Evolutionary conservation across 2,329 filamentous ascomycete genomes (phyloP).

Genomic region (Thyridium curvatum): DNA sequence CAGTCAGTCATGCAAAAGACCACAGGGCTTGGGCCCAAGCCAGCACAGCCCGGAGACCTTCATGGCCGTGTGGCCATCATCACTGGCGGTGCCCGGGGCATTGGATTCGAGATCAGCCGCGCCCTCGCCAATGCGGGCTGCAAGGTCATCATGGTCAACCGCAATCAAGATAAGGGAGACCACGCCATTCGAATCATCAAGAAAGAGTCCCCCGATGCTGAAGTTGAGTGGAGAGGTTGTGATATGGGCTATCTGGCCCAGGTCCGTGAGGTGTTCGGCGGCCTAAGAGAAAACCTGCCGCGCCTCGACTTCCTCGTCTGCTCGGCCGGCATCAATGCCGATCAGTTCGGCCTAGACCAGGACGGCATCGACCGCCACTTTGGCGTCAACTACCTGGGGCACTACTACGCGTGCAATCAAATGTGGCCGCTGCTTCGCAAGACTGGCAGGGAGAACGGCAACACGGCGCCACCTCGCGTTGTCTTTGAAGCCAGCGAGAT

Average conservation of each 20-base stretch:
- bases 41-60: conserved; percentile 25
- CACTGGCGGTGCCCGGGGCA: conserved; percentile 29
- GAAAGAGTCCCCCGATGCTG: conserved; percentile 16
- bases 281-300: conserved; percentile 23
- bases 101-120: conserved; percentile 27
- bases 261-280: conserved; percentile 28
- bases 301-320: conserved; percentile 35
- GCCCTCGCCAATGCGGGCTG: conserved; percentile 25
- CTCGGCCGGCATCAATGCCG: conserved; percentile 35
- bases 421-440: conserved; percentile 34
- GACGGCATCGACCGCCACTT: conserved; percentile 38
- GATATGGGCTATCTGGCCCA: conserved; percentile 31
- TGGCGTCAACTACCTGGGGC: conserved; percentile 36
- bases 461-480: conserved; percentile 25
- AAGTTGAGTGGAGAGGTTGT: conserved; percentile 33
- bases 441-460: conserved; percentile 26
- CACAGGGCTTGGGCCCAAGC: conserved; percentile 26
- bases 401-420: conserved; percentile 34
- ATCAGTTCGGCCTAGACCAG: conserved; percentile 25
- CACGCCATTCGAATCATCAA: conserved; percentile 20
- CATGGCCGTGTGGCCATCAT: conserved; percentile 27
- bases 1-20: conserved; percentile 26
- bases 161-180: conserved; percentile 22
- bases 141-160: conserved; percentile 28
- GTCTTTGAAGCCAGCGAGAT: conserved; percentile 33